Evolutionary conservation across 208 protist species (phyloP), one percentile per base, ranked within the genome.

Genomic region (Leishmania tarentolae): DNA sequence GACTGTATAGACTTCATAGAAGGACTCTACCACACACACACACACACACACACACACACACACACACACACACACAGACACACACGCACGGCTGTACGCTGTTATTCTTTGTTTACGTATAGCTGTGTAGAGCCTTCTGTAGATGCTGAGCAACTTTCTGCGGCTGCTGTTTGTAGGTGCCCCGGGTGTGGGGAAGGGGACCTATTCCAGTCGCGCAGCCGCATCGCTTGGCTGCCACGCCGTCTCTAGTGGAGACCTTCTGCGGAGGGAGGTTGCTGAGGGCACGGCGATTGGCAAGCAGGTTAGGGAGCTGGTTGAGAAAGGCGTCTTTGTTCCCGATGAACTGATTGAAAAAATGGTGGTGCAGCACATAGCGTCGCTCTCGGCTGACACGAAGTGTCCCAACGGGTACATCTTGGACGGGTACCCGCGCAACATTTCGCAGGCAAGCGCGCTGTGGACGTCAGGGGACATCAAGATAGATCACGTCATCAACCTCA

Each of bases 181-280:
- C 15, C 98, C 98, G 7, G 97, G 97, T 47, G 89, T 95, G 17
- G 97, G 97, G 65, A 99, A 99, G 75, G 98, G 97, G 65, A 99
- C 98, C 28, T 97, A 98, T 83, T 95, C 94, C 37, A 81, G 83
- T 8, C 91, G 94, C 11, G 96, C 98, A 17, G 91, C 94, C 28
- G 74, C 83, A 28, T 89, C 93, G 2, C 90, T 95, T 35, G 84
- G 93, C 40, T 94, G 88, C 76, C 84, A 87, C 46, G 92, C 97
- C 70, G 87, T 99, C 75, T 96, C 90, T 44, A 97, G 97, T 57
- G 98, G 98, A 63, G 97, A 99, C 69, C 87, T 99, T 5, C 90
- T 99, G 28, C 89, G 97, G 46, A 87, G 81, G 50, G 97, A 98
- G 77, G 87, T 95, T 66, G 83, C 83, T 4, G 79, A 82, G 19